These are phyloP conservation scores for Centaurea solstitialis DNA, from an alignment of 129 eudicot genomes.

Conservation along the genomic window DNA sequence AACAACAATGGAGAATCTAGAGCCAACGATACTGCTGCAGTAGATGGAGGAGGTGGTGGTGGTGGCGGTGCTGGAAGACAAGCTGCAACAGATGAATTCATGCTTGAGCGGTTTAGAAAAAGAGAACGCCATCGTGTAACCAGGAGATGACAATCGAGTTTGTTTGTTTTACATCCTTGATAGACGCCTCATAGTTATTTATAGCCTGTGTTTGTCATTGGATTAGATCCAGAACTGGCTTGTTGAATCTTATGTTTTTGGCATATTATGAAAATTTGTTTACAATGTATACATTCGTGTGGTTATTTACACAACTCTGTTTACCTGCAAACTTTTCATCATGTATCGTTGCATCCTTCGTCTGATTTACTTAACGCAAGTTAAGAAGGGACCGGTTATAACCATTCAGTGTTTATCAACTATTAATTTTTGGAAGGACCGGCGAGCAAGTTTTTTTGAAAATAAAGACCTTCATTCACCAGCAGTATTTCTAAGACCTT, in stretches of 20 bases:
- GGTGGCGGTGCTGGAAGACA: conserved; percentile 63
- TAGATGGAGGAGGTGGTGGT: conserved; percentile 66
- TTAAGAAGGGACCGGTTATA: not conserved
- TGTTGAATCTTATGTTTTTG: not conserved
- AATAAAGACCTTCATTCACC: too few relatives aligned
- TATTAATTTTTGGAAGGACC: too few relatives aligned
- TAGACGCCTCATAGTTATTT: not conserved
- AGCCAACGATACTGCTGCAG: conserved; percentile 49
- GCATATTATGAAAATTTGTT: not conserved
- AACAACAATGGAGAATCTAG: conserved; percentile 59
- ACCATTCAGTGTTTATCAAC: not conserved
- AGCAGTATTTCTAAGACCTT: not conserved
- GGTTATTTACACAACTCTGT: not conserved
- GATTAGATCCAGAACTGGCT: not conserved
- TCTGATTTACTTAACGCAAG: not conserved
- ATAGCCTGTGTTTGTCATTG: not conserved
- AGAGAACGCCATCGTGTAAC: conserved; percentile 87
- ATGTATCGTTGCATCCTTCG: not conserved
- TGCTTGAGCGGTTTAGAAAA: conserved; percentile 95
- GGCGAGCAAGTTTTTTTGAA: too few relatives aligned
- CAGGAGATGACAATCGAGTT: conserved; percentile 53
- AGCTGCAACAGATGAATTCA: conserved; percentile 93
- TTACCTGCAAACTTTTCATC: not conserved
- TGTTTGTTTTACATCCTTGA: conserved; percentile 6
- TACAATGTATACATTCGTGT: not conserved